Evolutionary conservation across 176 grass and related monocot species (phyloP), one percentile per base, ranked within the genome.

Genomic region (Areca catechu): DNA sequence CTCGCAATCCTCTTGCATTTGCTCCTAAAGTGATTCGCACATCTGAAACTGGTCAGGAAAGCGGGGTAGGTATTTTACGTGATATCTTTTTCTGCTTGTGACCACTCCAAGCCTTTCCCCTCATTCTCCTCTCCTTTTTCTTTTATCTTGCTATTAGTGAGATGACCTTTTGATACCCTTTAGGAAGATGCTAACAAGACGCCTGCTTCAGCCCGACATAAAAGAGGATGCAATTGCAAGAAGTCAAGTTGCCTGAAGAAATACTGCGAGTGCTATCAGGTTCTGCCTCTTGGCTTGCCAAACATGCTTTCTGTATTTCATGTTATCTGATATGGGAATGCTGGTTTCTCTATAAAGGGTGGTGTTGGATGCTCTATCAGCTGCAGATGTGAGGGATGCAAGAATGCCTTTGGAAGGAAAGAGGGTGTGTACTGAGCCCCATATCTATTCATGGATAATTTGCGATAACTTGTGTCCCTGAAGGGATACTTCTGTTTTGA

Each of bases 211-310:
- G 76, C 78, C 65, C 83, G 73, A 0, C 83, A 70, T 57, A 86
- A 48, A 62, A 61, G 65, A 66, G 74, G 83, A 57, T 86, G 83
- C 65, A 86, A 74, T 52, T 86, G 83, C 83, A 86, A 86, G 78
- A 86, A 86, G 66, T 86, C 83, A 62, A 86, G 74, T 74, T 86
- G 83, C 70, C 70, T 81, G 49, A 86, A 86, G 74, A 86, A 86
- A 78, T 86, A 86, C 24, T 86, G 83, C 49, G 83, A 86, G 56
- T 86, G 83, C 55, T 86, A 86, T 57, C 83, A 86, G 83, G 83
- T 86, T 67, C 57, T 43, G 9, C n/a, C 58, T 80, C 68, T 60
- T 73, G 37, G 22, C 7, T 72, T 23, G 50, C 62, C 15, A 19
- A 15, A 24, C 59, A 67, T 56, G 15, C 16, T 48, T 60, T 53